Percentiles rank a stretch among this genome's conserved stretches.
phyloP scores from a whole-genome alignment of 768 basidiomycete genomes.

The Rubroboletus pulcherrimus region DNA sequence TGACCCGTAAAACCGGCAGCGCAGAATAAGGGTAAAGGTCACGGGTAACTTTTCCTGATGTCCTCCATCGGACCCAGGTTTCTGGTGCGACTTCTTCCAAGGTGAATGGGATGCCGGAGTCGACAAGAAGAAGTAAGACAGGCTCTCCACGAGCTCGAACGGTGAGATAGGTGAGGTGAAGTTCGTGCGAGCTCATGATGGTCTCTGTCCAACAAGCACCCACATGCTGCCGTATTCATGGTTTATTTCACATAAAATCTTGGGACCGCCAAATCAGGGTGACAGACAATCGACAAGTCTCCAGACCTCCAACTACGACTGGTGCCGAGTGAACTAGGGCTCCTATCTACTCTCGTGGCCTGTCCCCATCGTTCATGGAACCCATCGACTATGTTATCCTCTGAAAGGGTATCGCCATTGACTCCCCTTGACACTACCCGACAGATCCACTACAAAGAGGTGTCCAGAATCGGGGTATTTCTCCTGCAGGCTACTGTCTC shows the following conservation, averaged over 20 bases:
- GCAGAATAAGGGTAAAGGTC: constrained; percentile 23
- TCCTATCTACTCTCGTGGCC: background rate
- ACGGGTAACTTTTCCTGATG: constrained; percentile 10
- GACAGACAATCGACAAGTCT: background rate
- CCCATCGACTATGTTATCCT: constrained; percentile 10
- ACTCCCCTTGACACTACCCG: constrained; percentile 24
- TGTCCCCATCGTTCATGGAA: background rate
- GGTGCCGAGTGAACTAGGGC: background rate
- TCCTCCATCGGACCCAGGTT: constrained; percentile 18
- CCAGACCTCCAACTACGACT: background rate
- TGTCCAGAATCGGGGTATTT: constrained; percentile 35
- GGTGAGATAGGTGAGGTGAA: constrained; percentile 23
- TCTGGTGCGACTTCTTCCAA: constrained; percentile 16
- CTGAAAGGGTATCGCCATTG: constrained; percentile 22
- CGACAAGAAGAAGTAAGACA: constrained; percentile 23
- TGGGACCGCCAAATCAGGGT: background rate
- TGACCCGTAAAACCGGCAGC: constrained; percentile 25
- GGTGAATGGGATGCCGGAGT: constrained; percentile 22
- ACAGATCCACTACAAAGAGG: constrained; percentile 32
- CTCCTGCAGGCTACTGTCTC: constrained; percentile 39
- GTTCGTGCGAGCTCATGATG: constrained; percentile 12
- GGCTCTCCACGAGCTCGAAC: constrained; percentile 27
- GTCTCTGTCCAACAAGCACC: background rate
- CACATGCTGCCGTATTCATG: background rate
- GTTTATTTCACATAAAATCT: background rate